Evolutionary conservation across 768 basidiomycete species (phyloP).

Genomic region (Artomyces pyxidatus): DNA sequence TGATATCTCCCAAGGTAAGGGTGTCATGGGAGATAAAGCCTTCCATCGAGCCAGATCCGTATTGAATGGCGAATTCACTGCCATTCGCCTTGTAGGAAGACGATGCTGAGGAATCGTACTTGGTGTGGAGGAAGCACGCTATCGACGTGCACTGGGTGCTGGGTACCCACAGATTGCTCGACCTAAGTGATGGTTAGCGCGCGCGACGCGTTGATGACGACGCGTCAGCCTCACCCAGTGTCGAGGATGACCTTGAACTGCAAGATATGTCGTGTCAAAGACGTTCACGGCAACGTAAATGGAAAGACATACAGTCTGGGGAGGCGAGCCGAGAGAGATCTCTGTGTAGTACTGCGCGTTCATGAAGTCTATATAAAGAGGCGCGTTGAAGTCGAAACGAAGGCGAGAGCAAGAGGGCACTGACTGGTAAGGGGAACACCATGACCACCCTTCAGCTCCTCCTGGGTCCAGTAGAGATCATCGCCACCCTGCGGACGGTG

Average conservation of each 20-base stretch:
- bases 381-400: neutral
- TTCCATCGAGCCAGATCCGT: conserved; percentile 95
- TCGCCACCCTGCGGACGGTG: conserved; percentile 34
- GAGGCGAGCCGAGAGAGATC: conserved; percentile 74
- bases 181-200: conserved; percentile 34
- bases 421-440: conserved; percentile 81
- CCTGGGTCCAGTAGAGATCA: conserved; percentile 76
- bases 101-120: conserved; percentile 78
- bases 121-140: conserved; percentile 89
- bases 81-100: conserved; percentile 89
- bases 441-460: conserved; percentile 69
- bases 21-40: conserved; percentile 87
- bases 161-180: conserved; percentile 94
- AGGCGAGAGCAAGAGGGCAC: conserved; percentile 20
- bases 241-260: conserved; percentile 94
- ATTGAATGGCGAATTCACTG: conserved; percentile 80
- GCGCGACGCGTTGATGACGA: no score
- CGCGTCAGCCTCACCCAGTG: conserved; percentile 65
- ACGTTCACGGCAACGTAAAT: neutral
- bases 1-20: conserved; percentile 76
- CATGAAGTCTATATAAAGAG: conserved; percentile 68
- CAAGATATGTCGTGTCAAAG: conserved; percentile 4
- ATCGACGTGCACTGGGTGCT: conserved; percentile 75
- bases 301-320: conserved; percentile 55
- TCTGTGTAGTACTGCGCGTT: conserved; percentile 97